These are phyloP conservation scores for Ophiosphaerella korrae DNA, from an alignment of 2,329 filamentous ascomycete genomes.

Conservation along the genomic window DNA sequence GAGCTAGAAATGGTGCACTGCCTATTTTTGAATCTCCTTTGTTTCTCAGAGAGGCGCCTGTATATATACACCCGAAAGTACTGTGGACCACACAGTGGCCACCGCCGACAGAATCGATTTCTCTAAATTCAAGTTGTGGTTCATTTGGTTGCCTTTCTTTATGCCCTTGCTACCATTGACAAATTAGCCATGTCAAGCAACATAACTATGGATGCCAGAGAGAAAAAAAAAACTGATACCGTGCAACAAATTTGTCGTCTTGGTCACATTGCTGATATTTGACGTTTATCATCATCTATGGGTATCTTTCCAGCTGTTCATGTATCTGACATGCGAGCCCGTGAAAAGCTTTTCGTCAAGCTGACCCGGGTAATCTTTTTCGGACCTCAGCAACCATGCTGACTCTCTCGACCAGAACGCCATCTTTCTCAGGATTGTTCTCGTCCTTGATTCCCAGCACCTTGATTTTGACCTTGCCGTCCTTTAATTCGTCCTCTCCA, in stretches of 20 bases:
- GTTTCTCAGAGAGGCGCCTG: slow-evolving; percentile 10
- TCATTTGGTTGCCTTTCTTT: too few species aligned
- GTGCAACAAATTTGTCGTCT: background rate
- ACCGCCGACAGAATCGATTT: background rate
- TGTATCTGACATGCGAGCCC: slow-evolving; percentile 1
- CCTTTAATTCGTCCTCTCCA: slow-evolving; percentile 84
- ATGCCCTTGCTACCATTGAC: too few species aligned
- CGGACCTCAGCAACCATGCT: slow-evolving; percentile 69
- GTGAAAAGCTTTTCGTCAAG: background rate
- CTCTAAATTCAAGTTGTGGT: too few species aligned
- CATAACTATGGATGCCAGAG: too few species aligned
- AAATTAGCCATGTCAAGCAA: too few species aligned
- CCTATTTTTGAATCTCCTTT: slow-evolving; percentile 1
- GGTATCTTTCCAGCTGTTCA: slow-evolving; percentile 17
- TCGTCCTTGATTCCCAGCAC: slow-evolving; percentile 74
- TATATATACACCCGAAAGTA: slow-evolving; percentile 3
- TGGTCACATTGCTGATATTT: background rate
- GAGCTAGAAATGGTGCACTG: background rate
- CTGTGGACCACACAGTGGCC: background rate
- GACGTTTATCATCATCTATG: slow-evolving; percentile 11
- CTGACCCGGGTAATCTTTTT: slow-evolving; percentile 50
- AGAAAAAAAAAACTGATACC: background rate
- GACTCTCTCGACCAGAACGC: slow-evolving; percentile 70
- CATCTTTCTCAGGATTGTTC: slow-evolving; percentile 89
- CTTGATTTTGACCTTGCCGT: slow-evolving; percentile 88